Evolutionary conservation across 2,329 filamentous ascomycete species (phyloP).

Genomic region (Mariannaea sp.): DNA sequence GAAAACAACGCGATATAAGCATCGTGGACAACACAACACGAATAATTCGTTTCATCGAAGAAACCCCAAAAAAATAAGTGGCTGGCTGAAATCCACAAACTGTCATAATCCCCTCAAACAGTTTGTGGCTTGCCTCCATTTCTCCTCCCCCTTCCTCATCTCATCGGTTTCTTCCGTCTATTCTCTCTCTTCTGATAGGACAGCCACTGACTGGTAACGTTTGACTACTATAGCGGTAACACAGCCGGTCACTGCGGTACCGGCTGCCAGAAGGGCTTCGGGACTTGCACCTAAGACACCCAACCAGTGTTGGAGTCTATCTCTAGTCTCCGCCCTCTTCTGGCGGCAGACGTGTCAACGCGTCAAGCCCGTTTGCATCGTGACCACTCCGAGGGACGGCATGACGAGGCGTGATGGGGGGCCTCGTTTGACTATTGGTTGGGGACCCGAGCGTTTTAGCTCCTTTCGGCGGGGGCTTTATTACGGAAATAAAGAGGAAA

Average conservation of each 20-base stretch:
- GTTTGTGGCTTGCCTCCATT: too few species aligned
- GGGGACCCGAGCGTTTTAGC: neutral
- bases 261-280: slow-evolving; percentile 44
- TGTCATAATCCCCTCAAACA: too few species aligned
- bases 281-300: slow-evolving; percentile 37
- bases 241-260: slow-evolving; percentile 37
- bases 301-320: neutral
- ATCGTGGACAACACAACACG: too few species aligned
- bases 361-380: neutral
- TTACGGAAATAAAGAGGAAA: too few species aligned
- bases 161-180: too few species aligned
- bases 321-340: neutral
- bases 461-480: neutral
- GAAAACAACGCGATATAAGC: too few species aligned
- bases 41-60: too few species aligned
- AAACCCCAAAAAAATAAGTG: too few species aligned
- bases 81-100: neutral
- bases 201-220: slow-evolving; percentile 5
- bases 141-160: neutral
- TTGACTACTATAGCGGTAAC: slow-evolving; percentile 37
- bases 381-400: neutral
- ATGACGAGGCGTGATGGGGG: slow-evolving; percentile 7
- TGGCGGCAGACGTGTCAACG: neutral
- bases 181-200: neutral
- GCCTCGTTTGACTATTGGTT: neutral